A percentile compares a stretch with the other conserved stretches of the same genome.
Evolutionary conservation across 192 early-diverging fungal species (phyloP).

Genomic region (Coemansia javaensis): DNA sequence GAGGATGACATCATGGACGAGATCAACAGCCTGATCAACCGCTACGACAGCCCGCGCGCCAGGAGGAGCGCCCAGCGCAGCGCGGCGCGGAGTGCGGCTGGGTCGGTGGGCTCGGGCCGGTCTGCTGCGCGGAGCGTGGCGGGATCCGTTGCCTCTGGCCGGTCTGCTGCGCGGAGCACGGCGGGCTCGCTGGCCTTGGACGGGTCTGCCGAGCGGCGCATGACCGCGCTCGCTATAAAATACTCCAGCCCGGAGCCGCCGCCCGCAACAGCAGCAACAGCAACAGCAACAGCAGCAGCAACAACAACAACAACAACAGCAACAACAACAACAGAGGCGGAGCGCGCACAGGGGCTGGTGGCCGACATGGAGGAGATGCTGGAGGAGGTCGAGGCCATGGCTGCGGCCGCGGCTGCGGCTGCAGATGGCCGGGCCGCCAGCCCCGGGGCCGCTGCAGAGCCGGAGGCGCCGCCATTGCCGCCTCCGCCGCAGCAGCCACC

Average conservation of each 20-base stretch:
- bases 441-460: too few species aligned
- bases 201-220: neutral
- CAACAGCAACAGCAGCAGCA: too few species aligned
- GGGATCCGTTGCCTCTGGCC: too few species aligned
- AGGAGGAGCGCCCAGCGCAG: neutral
- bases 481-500: too few species aligned
- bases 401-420: neutral
- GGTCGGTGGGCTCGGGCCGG: neutral
- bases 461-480: too few species aligned
- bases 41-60: constrained; percentile 29
- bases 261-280: too few species aligned
- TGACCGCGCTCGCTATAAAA: constrained; percentile 31
- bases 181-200: too few species aligned
- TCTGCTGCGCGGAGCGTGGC: neutral
- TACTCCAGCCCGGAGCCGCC: too few species aligned
- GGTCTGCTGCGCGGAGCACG: too few species aligned
- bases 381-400: constrained; percentile 34
- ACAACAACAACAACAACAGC: too few species aligned
- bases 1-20: constrained; percentile 45
- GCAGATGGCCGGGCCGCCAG: too few species aligned
- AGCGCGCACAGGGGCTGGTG: constrained; percentile 19
- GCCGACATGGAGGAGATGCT: constrained; percentile 49
- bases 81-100: neutral
- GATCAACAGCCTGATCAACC: constrained; percentile 30
- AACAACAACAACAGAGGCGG: too few species aligned